Evolutionary conservation across 805 yeast species (phyloP).

Genomic region (Barnettozyma populi): DNA sequence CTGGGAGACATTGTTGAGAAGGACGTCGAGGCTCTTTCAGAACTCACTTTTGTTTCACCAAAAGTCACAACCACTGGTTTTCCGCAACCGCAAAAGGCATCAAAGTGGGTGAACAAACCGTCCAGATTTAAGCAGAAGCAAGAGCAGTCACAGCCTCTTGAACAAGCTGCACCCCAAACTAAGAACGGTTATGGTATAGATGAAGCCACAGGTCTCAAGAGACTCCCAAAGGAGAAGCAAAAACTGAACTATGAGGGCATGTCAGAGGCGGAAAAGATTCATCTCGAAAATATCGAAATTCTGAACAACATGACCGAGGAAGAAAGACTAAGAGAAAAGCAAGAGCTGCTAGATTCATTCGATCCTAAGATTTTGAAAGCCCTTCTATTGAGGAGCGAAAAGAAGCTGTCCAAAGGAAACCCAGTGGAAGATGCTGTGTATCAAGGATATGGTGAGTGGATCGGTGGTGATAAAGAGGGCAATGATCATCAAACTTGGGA

Average conservation of each 20-base stretch:
- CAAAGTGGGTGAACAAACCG: slow-evolving; percentile 57
- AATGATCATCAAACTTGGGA: slow-evolving; percentile 18
- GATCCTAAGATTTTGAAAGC: slow-evolving; percentile 64
- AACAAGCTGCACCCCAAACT: background rate
- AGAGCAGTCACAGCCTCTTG: slow-evolving; percentile 71
- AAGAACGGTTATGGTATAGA: slow-evolving; percentile 84
- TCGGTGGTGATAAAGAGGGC: slow-evolving; percentile 25
- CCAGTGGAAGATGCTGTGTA: slow-evolving; percentile 13
- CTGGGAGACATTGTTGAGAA: slow-evolving; percentile 84
- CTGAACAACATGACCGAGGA: slow-evolving; percentile 58
- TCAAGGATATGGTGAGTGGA: slow-evolving; percentile 27
- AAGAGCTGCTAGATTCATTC: slow-evolving; percentile 59
- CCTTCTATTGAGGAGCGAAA: slow-evolving; percentile 51
- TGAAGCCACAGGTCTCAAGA: slow-evolving; percentile 72
- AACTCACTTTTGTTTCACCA: slow-evolving; percentile 62
- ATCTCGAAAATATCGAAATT: slow-evolving; percentile 63
- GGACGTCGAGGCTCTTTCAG: slow-evolving; percentile 88
- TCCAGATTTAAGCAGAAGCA: slow-evolving; percentile 89
- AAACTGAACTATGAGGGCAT: slow-evolving; percentile 37
- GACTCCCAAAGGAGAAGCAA: slow-evolving; percentile 86
- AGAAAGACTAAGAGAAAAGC: slow-evolving; percentile 58
- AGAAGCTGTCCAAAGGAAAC: slow-evolving; percentile 26
- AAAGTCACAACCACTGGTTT: slow-evolving; percentile 73
- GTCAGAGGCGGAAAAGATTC: slow-evolving; percentile 69
- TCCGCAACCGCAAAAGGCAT: slow-evolving; percentile 78